Conservation (phyloP, 768 basidiomycete genomes). For the Tylopilus rubrobrunneus region DNA sequence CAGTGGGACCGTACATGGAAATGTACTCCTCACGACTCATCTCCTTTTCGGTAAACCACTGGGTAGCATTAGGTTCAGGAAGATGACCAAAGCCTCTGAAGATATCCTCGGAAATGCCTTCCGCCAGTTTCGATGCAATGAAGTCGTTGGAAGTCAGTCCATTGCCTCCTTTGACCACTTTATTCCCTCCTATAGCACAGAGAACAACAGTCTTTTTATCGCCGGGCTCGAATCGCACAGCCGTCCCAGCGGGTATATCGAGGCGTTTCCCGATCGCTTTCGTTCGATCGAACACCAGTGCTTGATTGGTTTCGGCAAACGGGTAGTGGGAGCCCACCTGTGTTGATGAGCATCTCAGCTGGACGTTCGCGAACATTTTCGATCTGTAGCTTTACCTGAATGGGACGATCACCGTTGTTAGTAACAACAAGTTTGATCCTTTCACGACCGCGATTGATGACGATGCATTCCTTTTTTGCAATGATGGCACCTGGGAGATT, state of each 20-base stretch:
- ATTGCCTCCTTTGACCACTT: conserved; percentile 78
- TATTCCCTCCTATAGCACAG: conserved; percentile 70
- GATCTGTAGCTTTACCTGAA: conserved; percentile 57
- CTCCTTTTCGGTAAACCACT: conserved; percentile 48
- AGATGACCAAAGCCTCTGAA: conserved; percentile 62
- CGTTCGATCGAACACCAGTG: conserved; percentile 77
- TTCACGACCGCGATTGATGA: conserved; percentile 71
- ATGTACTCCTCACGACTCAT: conserved; percentile 75
- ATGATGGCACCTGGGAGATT: conserved; percentile 76
- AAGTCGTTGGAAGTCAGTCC: conserved; percentile 33
- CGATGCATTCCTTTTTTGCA: conserved; percentile 57
- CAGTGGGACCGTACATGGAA: conserved; percentile 94
- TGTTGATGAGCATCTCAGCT: background rate
- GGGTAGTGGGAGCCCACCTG: conserved; percentile 94
- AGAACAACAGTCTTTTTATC: conserved; percentile 82
- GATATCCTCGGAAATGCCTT: conserved; percentile 23
- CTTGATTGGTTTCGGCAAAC: conserved; percentile 85
- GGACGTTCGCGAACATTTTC: background rate
- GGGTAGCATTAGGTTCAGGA: conserved; percentile 58
- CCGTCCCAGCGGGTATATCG: conserved; percentile 92
- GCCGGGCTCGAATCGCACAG: conserved; percentile 95
- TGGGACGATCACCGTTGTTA: conserved; percentile 90
- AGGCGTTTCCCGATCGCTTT: conserved; percentile 81
- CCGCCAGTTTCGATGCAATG: conserved; percentile 48
- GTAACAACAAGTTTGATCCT: conserved; percentile 72